Evolutionary conservation across 2,329 filamentous ascomycete species (phyloP), one percentile per base, ranked within the genome.

Genomic region (Aspergillus eucalypticola): DNA sequence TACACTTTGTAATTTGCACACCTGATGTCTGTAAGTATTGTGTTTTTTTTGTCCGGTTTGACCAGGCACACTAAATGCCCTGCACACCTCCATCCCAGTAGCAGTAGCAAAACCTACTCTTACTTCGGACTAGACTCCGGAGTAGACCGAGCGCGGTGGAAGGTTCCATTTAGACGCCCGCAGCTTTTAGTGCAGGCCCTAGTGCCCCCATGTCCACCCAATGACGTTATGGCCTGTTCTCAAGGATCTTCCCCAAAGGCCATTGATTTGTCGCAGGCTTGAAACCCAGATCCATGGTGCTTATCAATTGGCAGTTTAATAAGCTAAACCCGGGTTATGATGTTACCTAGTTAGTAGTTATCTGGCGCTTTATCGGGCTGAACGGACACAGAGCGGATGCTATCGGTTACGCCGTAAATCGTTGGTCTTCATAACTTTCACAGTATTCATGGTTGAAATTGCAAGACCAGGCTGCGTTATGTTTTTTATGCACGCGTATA

Each of bases 121-220:
- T 29, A 32, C 21, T 54, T 17, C 13, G 51, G 38, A 23, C 27
- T 44, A 19, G 41, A 50, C 25, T 17, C 46, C 25, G 44, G 25
- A 17, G 23, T 50, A 50, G 46, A 11, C 46, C 46, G 25, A 50
- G 41, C 17, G 41, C 41, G 19, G 32, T 44, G 19, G 41, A 50
- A 50, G 46, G 17, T 50, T 50, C 46, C 46, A 50, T 50, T 50
- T 19, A 50, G 46, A 50, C 46, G 46, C 46, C 46, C 46, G 15
- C 46, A 29, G 46, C n/a, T 4, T 11, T 19, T 50, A 50, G 46
- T 29, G 46, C 25, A 29, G 25, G 13, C 25, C 25, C 46, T 15
- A 29, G 46, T 50, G 23, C 25, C 15, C 8, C n/a, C 15, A 17
- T 13, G 32, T 13, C 46, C 46, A 29, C 25, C 46, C 46, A 50